Conservation (phyloP, 225 moss, liverwort and hornwort species). For the Physcomitrium patens region DNA sequence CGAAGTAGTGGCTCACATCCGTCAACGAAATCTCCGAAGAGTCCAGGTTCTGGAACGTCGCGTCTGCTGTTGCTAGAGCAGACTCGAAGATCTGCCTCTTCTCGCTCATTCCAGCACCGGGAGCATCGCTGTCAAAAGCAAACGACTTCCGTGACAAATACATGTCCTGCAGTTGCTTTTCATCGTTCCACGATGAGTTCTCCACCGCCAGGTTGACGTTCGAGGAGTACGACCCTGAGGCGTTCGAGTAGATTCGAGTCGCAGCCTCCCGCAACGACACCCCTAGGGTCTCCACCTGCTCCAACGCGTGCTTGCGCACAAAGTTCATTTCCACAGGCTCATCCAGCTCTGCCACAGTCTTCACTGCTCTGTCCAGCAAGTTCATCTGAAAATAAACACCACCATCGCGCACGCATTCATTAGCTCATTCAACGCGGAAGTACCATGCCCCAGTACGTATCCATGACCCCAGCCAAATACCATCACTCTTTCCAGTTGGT, state of each 20-base stretch:
- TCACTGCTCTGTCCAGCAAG: slow-evolving; percentile 97
- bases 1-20: slow-evolving; percentile 96
- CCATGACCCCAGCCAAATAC: too few relatives aligned
- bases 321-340: slow-evolving; percentile 96
- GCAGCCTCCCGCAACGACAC: slow-evolving; percentile 85
- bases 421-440: too few relatives aligned
- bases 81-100: slow-evolving; percentile 92
- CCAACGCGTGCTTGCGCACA: slow-evolving; percentile 88
- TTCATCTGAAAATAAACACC: slow-evolving; percentile 75
- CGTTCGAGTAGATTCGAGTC: slow-evolving; percentile 93
- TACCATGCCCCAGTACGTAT: too few relatives aligned
- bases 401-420: too few relatives aligned
- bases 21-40: slow-evolving; percentile 96
- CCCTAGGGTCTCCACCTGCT: slow-evolving; percentile 77
- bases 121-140: slow-evolving; percentile 94
- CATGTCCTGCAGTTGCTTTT: slow-evolving; percentile 99
- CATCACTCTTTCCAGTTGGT: too few relatives aligned
- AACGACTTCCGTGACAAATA: slow-evolving; percentile 93
- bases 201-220: slow-evolving; percentile 96
- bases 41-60: slow-evolving; percentile 96
- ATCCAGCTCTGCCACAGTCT: slow-evolving; percentile 92
- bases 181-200: slow-evolving; percentile 98
- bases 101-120: slow-evolving; percentile 94
- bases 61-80: slow-evolving; percentile 91
- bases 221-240: slow-evolving; percentile 94